These are phyloP conservation scores for Lachnellula willkommii DNA, from an alignment of 2,329 filamentous ascomycete species.

Conservation along the genomic window DNA sequence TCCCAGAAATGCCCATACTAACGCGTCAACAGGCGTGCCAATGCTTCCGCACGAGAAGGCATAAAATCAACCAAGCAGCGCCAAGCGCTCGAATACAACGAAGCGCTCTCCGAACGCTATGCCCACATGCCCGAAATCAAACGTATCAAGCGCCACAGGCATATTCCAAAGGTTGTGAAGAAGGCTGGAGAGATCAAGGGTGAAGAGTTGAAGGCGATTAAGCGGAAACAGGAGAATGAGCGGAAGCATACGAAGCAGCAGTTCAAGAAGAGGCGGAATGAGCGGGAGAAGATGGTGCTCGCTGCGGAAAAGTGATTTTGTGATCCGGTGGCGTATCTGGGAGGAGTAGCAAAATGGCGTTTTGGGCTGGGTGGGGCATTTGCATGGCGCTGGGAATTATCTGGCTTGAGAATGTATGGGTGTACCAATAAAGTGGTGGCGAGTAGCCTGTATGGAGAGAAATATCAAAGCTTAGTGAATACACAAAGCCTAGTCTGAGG, in stretches of 20 bases:
- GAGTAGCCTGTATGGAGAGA: too few species aligned
- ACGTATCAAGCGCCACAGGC: conserved; percentile 84
- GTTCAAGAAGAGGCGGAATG: conserved; percentile 64
- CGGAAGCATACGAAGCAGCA: conserved; percentile 85
- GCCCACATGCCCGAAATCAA: conserved; percentile 94
- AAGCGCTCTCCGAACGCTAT: conserved; percentile 75
- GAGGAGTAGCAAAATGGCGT: conserved; percentile 2
- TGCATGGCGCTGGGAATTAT: conserved; percentile 9
- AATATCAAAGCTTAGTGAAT: too few species aligned
- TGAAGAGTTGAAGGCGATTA: conserved; percentile 81
- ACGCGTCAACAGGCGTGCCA: conserved; percentile 52
- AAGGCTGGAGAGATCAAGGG: conserved; percentile 93
- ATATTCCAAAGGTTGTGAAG: conserved; percentile 88
- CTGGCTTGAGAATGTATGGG: not conserved
- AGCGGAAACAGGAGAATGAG: conserved; percentile 90
- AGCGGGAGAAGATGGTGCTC: conserved; percentile 91
- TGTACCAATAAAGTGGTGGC: conserved; percentile 5
- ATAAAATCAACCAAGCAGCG: conserved; percentile 81
- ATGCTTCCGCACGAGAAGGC: conserved; percentile 76
- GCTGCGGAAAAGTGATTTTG: conserved; percentile 36
- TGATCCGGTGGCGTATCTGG: conserved; percentile 1
- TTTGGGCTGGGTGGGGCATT: conserved; percentile 5
- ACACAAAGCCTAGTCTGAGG: too few species aligned
- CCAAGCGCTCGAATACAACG: conserved; percentile 87
- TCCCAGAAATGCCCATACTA: too few species aligned